Percentiles rank a stretch among this genome's conserved stretches.
phyloP scores from a whole-genome alignment of 1,284 basidiomycete genomes.

The Rhizoctonia solani region DNA sequence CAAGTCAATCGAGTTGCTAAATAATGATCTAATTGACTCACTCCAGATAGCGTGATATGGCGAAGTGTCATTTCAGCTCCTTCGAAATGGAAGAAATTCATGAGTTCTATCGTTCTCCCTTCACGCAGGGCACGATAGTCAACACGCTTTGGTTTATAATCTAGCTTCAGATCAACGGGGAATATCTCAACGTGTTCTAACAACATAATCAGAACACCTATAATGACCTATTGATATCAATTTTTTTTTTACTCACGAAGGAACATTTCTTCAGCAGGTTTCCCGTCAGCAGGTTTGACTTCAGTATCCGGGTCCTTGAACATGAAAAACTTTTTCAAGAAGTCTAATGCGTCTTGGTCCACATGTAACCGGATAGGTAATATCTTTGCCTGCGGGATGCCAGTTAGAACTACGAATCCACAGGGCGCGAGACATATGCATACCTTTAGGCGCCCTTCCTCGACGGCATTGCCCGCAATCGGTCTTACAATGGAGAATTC shows the following conservation, averaged over 20 bases:
- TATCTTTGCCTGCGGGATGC: slow-evolving; percentile 70
- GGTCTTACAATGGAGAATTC: slow-evolving; percentile 78
- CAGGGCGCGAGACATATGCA: slow-evolving; percentile 42
- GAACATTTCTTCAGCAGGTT: slow-evolving; percentile 60
- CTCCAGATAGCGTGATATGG: slow-evolving; percentile 88
- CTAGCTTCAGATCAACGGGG: slow-evolving; percentile 88
- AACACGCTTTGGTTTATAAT: slow-evolving; percentile 97
- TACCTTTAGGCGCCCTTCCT: slow-evolving; percentile 84
- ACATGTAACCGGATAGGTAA: slow-evolving; percentile 90
- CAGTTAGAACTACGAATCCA: neutral
- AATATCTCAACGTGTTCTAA: slow-evolving; percentile 87
- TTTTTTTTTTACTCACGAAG: slow-evolving; percentile 60
- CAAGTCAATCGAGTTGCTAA: slow-evolving; percentile 21
- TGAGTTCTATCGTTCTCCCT: slow-evolving; percentile 92
- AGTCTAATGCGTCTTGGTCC: slow-evolving; percentile 98
- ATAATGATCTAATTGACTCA: slow-evolving; percentile 51
- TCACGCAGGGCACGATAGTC: slow-evolving; percentile 91
- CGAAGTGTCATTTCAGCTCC: slow-evolving; percentile 97
- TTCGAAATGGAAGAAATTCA: slow-evolving; percentile 99
- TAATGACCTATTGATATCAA: neutral
- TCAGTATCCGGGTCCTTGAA: slow-evolving; percentile 69
- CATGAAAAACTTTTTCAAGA: slow-evolving; percentile 93
- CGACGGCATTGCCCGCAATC: slow-evolving; percentile 62
- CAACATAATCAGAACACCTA: neutral
- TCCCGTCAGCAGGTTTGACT: slow-evolving; percentile 1